Conservation (phyloP, 805 yeast genomes). For the Pichia scutulata region DNA sequence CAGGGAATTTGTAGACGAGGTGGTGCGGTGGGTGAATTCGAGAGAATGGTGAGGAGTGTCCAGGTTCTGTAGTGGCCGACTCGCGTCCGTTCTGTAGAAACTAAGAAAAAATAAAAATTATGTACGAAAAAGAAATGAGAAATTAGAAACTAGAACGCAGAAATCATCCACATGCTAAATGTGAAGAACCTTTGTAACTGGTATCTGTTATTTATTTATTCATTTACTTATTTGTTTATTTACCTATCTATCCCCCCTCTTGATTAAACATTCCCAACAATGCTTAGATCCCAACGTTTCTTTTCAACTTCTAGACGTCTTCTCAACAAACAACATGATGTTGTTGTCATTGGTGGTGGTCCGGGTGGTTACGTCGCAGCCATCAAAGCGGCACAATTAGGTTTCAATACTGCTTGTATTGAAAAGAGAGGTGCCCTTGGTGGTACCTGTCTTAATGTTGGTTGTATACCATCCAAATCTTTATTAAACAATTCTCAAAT, state of each 20-base stretch:
- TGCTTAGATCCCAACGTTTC: slow-evolving; percentile 23
- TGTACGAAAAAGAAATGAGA: too few relatives aligned
- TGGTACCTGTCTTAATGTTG: slow-evolving; percentile 97
- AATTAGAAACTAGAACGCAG: too few relatives aligned
- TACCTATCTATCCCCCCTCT: not conserved
- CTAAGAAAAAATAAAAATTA: too few relatives aligned
- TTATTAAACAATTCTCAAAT: slow-evolving; percentile 89
- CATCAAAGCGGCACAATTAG: slow-evolving; percentile 96
- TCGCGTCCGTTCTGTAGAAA: too few relatives aligned
- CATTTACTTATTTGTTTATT: too few relatives aligned
- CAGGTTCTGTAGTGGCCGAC: not conserved
- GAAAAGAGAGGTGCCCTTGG: slow-evolving; percentile 96
- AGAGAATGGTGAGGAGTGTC: not conserved
- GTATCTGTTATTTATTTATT: too few relatives aligned
- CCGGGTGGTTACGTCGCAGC: slow-evolving; percentile 99
- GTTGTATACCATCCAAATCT: slow-evolving; percentile 98
- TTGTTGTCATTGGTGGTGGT: slow-evolving; percentile 96
- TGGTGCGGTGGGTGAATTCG: slow-evolving; percentile 25
- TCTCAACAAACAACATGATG: slow-evolving; percentile 58
- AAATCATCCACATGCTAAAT: too few relatives aligned
- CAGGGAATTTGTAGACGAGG: slow-evolving; percentile 53
- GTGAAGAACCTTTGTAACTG: too few relatives aligned
- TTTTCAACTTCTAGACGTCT: slow-evolving; percentile 26
- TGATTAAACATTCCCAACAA: slow-evolving; percentile 6
- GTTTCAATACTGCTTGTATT: slow-evolving; percentile 89